These are phyloP conservation scores for Rhypophila decipiens DNA, from an alignment of 495 filamentous ascomycete genomes.

Conservation along the genomic window DNA sequence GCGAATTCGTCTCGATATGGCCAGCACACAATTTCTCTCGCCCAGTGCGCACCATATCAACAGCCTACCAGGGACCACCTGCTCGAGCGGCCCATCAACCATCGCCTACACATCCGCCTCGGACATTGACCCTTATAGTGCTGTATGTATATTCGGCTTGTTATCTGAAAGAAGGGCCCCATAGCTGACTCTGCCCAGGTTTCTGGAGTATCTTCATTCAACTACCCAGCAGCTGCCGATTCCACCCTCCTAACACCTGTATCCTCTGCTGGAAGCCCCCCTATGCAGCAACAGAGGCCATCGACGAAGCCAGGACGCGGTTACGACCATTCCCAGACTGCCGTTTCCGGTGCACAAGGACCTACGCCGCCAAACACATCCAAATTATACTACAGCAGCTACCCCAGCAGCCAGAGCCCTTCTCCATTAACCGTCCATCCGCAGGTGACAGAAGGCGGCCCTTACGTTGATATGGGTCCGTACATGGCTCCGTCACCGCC, in stretches of 20 bases:
- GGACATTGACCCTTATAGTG: conserved; percentile 25
- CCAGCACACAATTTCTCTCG: conserved; percentile 22
- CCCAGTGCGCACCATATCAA: conserved; percentile 17
- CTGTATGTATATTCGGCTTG: conserved; percentile 17
- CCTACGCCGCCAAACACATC: conserved; percentile 40
- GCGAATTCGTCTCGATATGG: conserved; percentile 25
- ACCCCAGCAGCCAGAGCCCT: conserved; percentile 27
- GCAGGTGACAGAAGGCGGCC: conserved; percentile 16
- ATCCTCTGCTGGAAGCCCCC: conserved; percentile 38
- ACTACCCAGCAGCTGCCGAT: conserved; percentile 36
- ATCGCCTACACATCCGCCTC: conserved; percentile 19
- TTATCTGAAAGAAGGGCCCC: not conserved
- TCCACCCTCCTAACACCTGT: conserved; percentile 40
- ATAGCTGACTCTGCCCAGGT: conserved; percentile 13
- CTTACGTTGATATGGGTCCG: conserved; percentile 24
- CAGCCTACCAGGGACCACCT: conserved; percentile 12
- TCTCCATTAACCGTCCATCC: conserved; percentile 31
- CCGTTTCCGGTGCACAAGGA: conserved; percentile 28
- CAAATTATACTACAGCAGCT: conserved; percentile 32
- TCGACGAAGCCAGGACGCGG: conserved; percentile 27
- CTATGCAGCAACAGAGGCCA: conserved; percentile 31
- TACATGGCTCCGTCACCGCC: conserved; percentile 25
- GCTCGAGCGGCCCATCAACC: conserved; percentile 16
- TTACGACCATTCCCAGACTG: conserved; percentile 23
- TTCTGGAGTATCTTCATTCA: conserved; percentile 37